Percentiles rank a stretch among this genome's conserved stretches.
Evolutionary conservation across 192 early-diverging fungal genomes (phyloP).

Genomic region (Coemansia sp.): DNA sequence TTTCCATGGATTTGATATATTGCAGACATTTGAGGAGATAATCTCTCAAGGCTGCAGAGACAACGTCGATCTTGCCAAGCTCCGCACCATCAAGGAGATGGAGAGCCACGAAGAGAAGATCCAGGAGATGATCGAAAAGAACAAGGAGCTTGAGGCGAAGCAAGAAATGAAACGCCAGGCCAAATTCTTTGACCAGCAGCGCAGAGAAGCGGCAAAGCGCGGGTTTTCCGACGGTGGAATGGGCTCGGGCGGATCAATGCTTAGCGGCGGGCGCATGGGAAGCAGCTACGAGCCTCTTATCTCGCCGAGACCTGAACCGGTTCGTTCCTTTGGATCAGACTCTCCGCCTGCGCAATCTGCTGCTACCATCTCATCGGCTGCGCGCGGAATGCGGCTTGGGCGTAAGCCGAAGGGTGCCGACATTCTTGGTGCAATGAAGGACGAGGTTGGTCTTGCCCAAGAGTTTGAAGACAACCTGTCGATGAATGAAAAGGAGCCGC

Average conservation of each 20-base stretch:
- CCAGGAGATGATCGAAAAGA: slow-evolving; percentile 90
- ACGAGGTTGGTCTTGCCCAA: slow-evolving; percentile 75
- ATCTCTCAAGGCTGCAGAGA: slow-evolving; percentile 89
- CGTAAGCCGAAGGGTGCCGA: slow-evolving; percentile 80
- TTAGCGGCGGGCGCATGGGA: slow-evolving; percentile 57
- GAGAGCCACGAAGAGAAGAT: slow-evolving; percentile 98
- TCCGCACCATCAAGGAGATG: slow-evolving; percentile 95
- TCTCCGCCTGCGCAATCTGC: slow-evolving; percentile 21
- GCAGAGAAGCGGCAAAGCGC: slow-evolving; percentile 70
- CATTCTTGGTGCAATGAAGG: slow-evolving; percentile 78
- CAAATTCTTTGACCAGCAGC: slow-evolving; percentile 87
- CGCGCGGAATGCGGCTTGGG: slow-evolving; percentile 94
- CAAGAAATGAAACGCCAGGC: slow-evolving; percentile 93
- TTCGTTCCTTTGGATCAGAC: slow-evolving; percentile 31
- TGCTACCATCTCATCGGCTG: slow-evolving; percentile 43
- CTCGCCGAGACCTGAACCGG: slow-evolving; percentile 37
- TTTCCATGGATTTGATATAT: slow-evolving; percentile 82
- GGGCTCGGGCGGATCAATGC: slow-evolving; percentile 57
- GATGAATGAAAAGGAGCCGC: slow-evolving; percentile 3
- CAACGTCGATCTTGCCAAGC: slow-evolving; percentile 85
- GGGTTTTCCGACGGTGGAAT: slow-evolving; percentile 57
- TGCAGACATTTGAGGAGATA: slow-evolving; percentile 95
- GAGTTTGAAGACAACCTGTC: slow-evolving; percentile 32
- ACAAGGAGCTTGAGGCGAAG: slow-evolving; percentile 96
- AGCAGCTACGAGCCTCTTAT: slow-evolving; percentile 48